Percentiles rank a stretch among this genome's conserved stretches.
Evolutionary conservation across 2,329 filamentous ascomycete species (phyloP).

Genomic region (Pyricularia sp.): DNA sequence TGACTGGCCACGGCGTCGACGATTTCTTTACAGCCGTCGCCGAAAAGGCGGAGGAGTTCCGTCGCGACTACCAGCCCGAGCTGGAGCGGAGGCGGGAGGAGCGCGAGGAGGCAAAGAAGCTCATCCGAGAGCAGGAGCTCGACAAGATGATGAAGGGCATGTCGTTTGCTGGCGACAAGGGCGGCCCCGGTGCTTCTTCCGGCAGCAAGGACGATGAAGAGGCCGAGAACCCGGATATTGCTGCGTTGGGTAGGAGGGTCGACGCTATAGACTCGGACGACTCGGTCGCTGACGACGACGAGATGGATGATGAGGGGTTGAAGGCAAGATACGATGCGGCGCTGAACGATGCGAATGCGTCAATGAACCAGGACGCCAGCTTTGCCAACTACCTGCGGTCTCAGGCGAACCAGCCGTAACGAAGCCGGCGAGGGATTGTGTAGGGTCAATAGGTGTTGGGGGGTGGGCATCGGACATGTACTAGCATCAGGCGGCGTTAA

Average conservation of each 20-base stretch:
- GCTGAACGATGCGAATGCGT: conserved; percentile 48
- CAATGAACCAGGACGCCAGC: conserved; percentile 44
- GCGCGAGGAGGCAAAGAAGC: conserved; percentile 65
- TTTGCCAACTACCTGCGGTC: conserved; percentile 51
- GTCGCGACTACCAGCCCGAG: conserved; percentile 85
- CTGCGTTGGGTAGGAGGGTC: conserved; percentile 1
- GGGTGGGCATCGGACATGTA: neutral
- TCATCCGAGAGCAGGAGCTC: conserved; percentile 68
- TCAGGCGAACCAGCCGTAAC: conserved; percentile 18
- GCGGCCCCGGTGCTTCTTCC: conserved; percentile 16
- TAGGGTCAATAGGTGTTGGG: neutral
- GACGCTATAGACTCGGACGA: conserved; percentile 32
- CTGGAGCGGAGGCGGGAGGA: conserved; percentile 69
- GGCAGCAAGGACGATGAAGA: conserved; percentile 34
- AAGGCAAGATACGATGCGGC: conserved; percentile 71
- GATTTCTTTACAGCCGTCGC: conserved; percentile 89
- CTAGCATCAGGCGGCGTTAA: conserved; percentile 4
- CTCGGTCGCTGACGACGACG: conserved; percentile 33
- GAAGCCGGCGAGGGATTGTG: no score
- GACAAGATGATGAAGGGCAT: conserved; percentile 94
- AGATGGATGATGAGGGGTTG: conserved; percentile 54
- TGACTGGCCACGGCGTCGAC: conserved; percentile 84
- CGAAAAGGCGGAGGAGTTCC: conserved; percentile 81
- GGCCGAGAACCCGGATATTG: conserved; percentile 1
- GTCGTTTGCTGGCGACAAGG: conserved; percentile 33